These are phyloP conservation scores for Alternaria sp. DNA, from an alignment of 2,329 filamentous ascomycete genomes.

Conservation along the genomic window DNA sequence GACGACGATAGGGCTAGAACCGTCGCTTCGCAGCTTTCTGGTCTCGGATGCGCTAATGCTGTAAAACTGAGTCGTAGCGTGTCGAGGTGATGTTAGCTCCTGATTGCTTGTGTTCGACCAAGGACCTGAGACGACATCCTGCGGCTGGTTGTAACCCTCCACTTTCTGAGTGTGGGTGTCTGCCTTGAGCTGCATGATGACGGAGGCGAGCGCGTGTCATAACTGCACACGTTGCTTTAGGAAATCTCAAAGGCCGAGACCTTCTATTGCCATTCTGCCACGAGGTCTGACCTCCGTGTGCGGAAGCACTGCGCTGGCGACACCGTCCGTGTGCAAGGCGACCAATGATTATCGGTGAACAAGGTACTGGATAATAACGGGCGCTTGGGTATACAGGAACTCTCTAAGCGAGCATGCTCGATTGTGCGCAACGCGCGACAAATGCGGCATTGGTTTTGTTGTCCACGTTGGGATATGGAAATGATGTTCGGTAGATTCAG, in stretches of 20 bases:
- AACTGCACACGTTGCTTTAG: slow-evolving; percentile 26
- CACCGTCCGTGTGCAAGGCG: slow-evolving; percentile 25
- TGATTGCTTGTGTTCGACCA: slow-evolving; percentile 28
- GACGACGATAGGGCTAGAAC: slow-evolving; percentile 7
- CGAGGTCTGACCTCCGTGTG: slow-evolving; percentile 30
- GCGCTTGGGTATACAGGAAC: slow-evolving; percentile 29
- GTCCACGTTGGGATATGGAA: slow-evolving; percentile 9
- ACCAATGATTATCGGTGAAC: slow-evolving; percentile 27
- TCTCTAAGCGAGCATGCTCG: slow-evolving; percentile 16
- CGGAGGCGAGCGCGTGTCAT: slow-evolving; percentile 19
- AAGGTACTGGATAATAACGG: slow-evolving; percentile 18
- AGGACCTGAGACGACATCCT: slow-evolving; percentile 18
- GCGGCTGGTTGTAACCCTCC: slow-evolving; percentile 20
- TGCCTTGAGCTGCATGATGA: slow-evolving; percentile 40
- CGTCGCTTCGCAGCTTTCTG: slow-evolving; percentile 1
- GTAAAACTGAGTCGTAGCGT: slow-evolving; percentile 4
- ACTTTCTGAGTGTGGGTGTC: slow-evolving; percentile 18
- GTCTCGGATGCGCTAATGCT: slow-evolving; percentile 3
- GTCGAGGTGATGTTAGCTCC: slow-evolving; percentile 1
- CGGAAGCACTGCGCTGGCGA: slow-evolving; percentile 17
- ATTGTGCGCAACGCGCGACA: slow-evolving; percentile 13
- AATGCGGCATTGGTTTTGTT: slow-evolving; percentile 13
- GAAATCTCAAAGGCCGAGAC: slow-evolving; percentile 30
- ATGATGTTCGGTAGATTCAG: slow-evolving; percentile 7
- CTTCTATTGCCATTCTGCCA: slow-evolving; percentile 29